These are phyloP conservation scores for Dissophora globulifera DNA, from an alignment of 192 early-diverging fungal genomes.

Conservation along the genomic window DNA sequence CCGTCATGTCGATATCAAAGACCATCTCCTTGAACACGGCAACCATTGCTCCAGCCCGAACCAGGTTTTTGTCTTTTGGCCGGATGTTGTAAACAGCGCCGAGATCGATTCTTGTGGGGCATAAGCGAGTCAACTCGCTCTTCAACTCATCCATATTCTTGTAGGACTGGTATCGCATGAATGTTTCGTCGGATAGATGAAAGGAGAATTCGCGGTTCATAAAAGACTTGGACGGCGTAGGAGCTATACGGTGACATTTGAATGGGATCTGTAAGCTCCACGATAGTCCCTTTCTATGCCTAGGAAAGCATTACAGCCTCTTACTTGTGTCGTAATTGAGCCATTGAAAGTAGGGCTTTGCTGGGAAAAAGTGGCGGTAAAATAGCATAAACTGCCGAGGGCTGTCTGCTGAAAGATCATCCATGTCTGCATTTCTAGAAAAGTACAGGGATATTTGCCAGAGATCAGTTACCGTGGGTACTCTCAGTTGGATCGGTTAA, in stretches of 20 bases:
- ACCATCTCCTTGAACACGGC: constrained; percentile 91
- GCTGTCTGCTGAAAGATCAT: constrained; percentile 22
- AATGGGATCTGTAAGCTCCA: no score
- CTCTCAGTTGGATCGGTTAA: background rate
- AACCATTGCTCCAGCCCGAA: constrained; percentile 75
- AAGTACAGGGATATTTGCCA: no score
- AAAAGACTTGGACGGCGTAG: constrained; percentile 76
- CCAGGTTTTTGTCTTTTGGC: constrained; percentile 87
- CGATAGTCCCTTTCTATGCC: background rate
- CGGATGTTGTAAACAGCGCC: constrained; percentile 89
- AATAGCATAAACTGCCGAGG: constrained; percentile 67
- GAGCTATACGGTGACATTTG: no score
- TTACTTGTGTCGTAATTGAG: constrained; percentile 81
- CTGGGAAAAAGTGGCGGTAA: constrained; percentile 91
- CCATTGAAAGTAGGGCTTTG: constrained; percentile 84
- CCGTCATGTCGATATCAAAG: constrained; percentile 99
- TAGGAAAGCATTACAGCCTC: background rate
- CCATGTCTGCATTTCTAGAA: constrained; percentile 1
- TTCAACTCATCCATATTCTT: constrained; percentile 76
- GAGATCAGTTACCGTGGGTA: no score
- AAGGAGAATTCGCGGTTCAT: constrained; percentile 94
- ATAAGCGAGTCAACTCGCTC: constrained; percentile 75
- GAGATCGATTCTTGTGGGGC: constrained; percentile 95
- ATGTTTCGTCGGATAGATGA: constrained; percentile 80
- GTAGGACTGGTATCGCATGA: constrained; percentile 93